Evolutionary conservation across 306 rosid species (phyloP).

Genomic region (Medicago truncatula): MtrunA17r5.0-ANR NC_053045.1:55466001-55466500

Average conservation of each 20-base stretch:
- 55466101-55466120: background rate
- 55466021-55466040: background rate
- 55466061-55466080: background rate
- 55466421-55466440: background rate
- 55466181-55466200: conserved; percentile 32
- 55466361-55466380: background rate
- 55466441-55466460: background rate
- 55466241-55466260: conserved; percentile 23
- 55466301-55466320: conserved; percentile 14
- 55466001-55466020: background rate
- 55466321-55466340: conserved; percentile 21
- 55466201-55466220: conserved; percentile 30
- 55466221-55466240: conserved; percentile 30
- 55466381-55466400: conserved; percentile 1
- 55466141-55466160: conserved; percentile 1
- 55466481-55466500: conserved; percentile 11
- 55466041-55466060: background rate
- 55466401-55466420: background rate
- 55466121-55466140: conserved; percentile 17
- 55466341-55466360: conserved; percentile 22
- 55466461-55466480: conserved; percentile 1
- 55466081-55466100: conserved; percentile 11
- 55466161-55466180: conserved; percentile 16
- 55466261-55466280: background rate
- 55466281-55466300: background rate